Percentiles rank a stretch among this genome's conserved stretches.
These are phyloP conservation scores for Echium plantagineum DNA, from an alignment of 257 asterid genomes.

Conservation along the genomic window DNA sequence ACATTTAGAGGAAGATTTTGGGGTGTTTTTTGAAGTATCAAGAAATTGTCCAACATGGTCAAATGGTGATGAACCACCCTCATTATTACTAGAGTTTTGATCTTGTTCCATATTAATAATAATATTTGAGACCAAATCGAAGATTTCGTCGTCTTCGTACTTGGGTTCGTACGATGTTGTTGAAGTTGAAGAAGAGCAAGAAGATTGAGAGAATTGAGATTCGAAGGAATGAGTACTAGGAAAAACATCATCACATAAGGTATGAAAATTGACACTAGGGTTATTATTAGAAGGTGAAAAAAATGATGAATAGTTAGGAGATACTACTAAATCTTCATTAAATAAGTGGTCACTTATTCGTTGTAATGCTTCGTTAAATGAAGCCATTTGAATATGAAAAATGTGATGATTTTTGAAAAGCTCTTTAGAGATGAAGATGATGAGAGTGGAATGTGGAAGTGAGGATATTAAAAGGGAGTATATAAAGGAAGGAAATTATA, in stretches of 20 bases:
- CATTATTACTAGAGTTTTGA: not conserved
- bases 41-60: not conserved
- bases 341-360: not conserved
- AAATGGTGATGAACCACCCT: not conserved
- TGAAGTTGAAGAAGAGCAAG: not conserved
- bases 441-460: not conserved
- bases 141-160: not conserved
- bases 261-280: not conserved
- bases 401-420: too few relatives aligned
- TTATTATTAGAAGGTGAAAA: not conserved
- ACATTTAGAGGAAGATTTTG: not conserved
- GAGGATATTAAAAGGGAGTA: not conserved
- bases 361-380: not conserved
- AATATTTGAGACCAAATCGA: not conserved
- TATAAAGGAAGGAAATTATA: not conserved
- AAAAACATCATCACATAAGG: not conserved
- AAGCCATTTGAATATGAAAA: not conserved
- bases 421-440: too few relatives aligned
- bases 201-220: not conserved
- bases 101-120: not conserved
- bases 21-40: slow-evolving; percentile 1
- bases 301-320: not conserved
- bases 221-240: not conserved
- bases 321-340: not conserved
- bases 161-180: not conserved